Evolutionary conservation across 108 stramenopile species (phyloP).

Genomic region (Stephanodiscus triporus): DNA sequence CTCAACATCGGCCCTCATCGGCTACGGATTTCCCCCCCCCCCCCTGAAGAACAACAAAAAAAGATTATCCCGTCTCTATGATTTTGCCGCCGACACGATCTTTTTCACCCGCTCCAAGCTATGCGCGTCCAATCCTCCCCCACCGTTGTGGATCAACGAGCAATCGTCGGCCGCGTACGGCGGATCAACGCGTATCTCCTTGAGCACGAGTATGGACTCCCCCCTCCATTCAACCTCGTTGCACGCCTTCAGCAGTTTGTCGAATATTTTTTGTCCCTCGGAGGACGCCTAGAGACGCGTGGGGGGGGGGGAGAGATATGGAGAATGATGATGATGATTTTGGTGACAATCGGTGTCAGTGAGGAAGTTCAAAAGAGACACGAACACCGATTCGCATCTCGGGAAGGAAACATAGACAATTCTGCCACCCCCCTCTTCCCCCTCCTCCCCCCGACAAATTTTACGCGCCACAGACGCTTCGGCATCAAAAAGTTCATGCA

Average conservation of each 20-base stretch:
- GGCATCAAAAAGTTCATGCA: neutral
- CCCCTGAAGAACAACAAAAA: neutral
- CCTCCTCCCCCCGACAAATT: neutral
- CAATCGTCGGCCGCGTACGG: conserved; percentile 76
- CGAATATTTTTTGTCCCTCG: conserved; percentile 80
- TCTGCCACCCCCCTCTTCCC: neutral
- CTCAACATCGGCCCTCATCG: neutral
- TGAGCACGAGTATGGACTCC: conserved; percentile 72
- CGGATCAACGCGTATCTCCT: conserved; percentile 75
- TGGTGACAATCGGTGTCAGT: neutral
- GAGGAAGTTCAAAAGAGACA: neutral
- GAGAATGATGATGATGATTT: neutral
- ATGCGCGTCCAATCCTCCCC: conserved; percentile 50
- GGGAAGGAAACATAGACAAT: too few relatives aligned
- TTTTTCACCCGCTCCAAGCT: conserved; percentile 85
- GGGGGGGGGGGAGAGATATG: neutral
- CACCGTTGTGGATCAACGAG: conserved; percentile 43
- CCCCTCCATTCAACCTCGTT: conserved; percentile 68
- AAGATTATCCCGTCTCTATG: neutral
- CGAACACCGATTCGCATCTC: neutral
- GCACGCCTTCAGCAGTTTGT: conserved; percentile 83
- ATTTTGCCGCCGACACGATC: conserved; percentile 55
- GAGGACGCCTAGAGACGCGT: conserved; percentile 58
- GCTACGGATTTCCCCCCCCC: neutral
- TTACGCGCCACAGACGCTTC: conserved; percentile 11